phyloP scores from a whole-genome alignment of 2,329 filamentous ascomycete genomes.

The Curvularia lunata region DNA sequence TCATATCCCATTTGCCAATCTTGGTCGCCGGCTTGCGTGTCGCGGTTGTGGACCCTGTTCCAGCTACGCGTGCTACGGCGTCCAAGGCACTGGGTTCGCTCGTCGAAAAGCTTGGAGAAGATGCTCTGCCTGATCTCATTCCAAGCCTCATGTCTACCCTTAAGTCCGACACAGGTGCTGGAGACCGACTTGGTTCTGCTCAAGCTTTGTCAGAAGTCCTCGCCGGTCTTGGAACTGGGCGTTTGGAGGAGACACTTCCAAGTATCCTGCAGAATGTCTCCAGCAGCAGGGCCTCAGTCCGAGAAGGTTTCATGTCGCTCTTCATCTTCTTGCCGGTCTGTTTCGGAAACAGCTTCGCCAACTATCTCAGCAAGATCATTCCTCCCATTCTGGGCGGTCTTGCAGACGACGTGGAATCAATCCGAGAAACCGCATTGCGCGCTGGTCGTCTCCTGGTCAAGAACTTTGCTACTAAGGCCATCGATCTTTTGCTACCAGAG shows the following conservation, averaged over 20 bases:
- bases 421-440: constrained; percentile 93
- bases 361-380: constrained; percentile 93
- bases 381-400: constrained; percentile 92
- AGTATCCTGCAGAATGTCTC: constrained; percentile 96
- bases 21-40: constrained; percentile 87
- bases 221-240: constrained; percentile 87
- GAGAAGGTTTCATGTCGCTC: constrained; percentile 98
- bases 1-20: constrained; percentile 87
- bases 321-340: constrained; percentile 99
- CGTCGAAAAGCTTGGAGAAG: constrained; percentile 98
- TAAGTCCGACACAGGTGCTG: constrained; percentile 95
- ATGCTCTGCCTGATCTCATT: constrained; percentile 94
- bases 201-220: constrained; percentile 97
- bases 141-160: constrained; percentile 97
- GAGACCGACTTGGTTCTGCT: constrained; percentile 92
- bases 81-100: constrained; percentile 94
- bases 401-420: constrained; percentile 94
- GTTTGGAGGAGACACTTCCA: constrained; percentile 92
- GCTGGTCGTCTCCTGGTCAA: constrained; percentile 95
- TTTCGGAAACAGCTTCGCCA: constrained; percentile 97
- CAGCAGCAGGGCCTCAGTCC: constrained; percentile 85
- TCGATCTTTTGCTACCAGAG: constrained; percentile 92
- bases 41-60: constrained; percentile 93
- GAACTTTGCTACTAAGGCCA: constrained; percentile 94
- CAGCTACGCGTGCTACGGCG: constrained; percentile 92